Evolutionary conservation across 805 yeast species (phyloP), one percentile per base, ranked within the genome.

Genomic region (Alloascoidea africana): DNA sequence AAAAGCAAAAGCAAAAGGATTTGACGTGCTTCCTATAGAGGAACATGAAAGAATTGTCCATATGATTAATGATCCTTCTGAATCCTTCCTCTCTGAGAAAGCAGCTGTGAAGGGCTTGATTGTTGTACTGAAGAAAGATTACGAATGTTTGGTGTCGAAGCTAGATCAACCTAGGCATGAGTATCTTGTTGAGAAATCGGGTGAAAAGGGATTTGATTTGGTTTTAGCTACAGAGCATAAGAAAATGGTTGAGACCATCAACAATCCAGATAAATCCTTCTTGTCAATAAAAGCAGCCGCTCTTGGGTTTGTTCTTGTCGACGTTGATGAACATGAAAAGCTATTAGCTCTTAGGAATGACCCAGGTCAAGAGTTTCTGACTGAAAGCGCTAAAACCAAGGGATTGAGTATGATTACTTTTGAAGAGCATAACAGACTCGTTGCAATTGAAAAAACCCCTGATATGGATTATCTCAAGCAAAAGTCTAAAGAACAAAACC

Each of bases 191-290:
- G 30, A 23, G n/a, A 23, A 23, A n/a, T n/a, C n/a, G n/a, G n/a
- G n/a, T n/a, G n/a, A n/a, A n/a, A n/a, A n/a, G n/a, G 30, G 30
- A 23, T 23, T 8, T 23, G 30, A 23, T 8, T 23, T 8, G 8
- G 30, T 23, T 23, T 23, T n/a, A 8, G 30, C 30, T 8, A 38
- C 43, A 27, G 45, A 48, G 32, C 40, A 48, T 41, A 47, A 48
- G 36, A 46, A 46, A 23, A 47, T 50, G 23, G 42, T 47, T 5
- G 44, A 40, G 15, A 32, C 55, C 18, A 52, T 48, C 5, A 60
- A 56, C 42, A 33, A 37, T 14, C 62, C 60, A 3, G 42, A 49
- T 5, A 36, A 42, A 17, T 48, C 44, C 2, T 59, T 55, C 38
- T 40, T 56, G 2, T 41, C 35, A 3, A 34, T 33, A 3, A 40